Percentiles rank a stretch among this genome's conserved stretches.
Conservation (phyloP, 768 basidiomycete genomes). For the Thelephora ganbajun region DNA sequence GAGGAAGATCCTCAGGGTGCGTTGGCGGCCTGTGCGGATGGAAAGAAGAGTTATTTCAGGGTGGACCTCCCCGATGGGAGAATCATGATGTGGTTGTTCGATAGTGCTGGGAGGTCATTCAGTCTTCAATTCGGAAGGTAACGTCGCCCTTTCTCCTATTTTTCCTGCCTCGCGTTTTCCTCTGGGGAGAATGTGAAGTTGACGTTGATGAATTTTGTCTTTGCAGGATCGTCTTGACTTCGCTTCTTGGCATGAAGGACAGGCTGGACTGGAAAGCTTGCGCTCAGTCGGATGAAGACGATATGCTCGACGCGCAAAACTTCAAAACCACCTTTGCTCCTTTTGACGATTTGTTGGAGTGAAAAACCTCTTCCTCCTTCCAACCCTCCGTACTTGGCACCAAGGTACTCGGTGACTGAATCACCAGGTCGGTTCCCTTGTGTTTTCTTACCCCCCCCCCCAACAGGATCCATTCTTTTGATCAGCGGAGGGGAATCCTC, state of each 20-base stretch:
- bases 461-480: too few relatives aligned
- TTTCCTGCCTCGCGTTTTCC: neutral
- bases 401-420: too few relatives aligned
- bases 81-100: constrained; percentile 77
- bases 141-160: constrained; percentile 12
- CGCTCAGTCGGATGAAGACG: constrained; percentile 68
- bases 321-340: constrained; percentile 77
- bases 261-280: constrained; percentile 91
- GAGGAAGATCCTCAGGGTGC: constrained; percentile 57
- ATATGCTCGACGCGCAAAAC: constrained; percentile 64
- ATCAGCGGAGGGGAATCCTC: too few relatives aligned
- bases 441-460: too few relatives aligned
- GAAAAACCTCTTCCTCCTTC: too few relatives aligned
- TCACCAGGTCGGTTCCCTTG: too few relatives aligned
- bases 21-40: constrained; percentile 32
- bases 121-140: constrained; percentile 91
- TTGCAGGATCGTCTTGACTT: constrained; percentile 65
- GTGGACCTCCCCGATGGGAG: constrained; percentile 82
- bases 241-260: constrained; percentile 60
- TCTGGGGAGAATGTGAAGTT: neutral
- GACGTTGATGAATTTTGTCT: constrained; percentile 1
- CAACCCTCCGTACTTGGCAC: too few relatives aligned
- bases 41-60: constrained; percentile 71
- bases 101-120: constrained; percentile 55
- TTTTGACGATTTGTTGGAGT: constrained; percentile 29